Evolutionary conservation across 1,139 yeast genomes (phyloP), one percentile per base, ranked within the genome.

Genomic region (Meyerozyma guilliermondii): DNA sequence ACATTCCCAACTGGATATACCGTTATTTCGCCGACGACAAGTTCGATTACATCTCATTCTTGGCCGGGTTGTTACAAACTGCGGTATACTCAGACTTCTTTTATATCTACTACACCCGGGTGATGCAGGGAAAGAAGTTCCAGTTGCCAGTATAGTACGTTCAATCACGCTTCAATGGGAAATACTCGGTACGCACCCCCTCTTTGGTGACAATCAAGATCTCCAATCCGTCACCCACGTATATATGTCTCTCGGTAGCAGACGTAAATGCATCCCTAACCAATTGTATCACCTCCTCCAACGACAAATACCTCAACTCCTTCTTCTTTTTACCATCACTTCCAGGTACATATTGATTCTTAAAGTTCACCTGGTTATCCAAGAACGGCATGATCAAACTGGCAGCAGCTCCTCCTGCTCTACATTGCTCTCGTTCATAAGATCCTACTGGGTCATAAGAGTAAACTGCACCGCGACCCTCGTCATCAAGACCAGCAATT

Each of bases 361-460:
- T 89, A 67, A 87, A 87, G 63, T 87, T 86, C 50, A 94, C 98
- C 71, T 94, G 98, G 65, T 91, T 92, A 64, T 92, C 98, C 59
- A 92, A 78, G 63, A 92, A 92, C 5, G 98, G 98, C 94, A 89
- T 91, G 56, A 92, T 89, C 64, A 92, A 78, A 52, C 92, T 81
- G 2, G 97, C 94, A 28, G 98, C 98, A 7, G 97, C 94, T 38
- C 98, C 98, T 48, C 96, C 98, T 1, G 98, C 98, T 58, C 97
- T 80, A 67, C 97, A 88, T 61, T 89, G 96, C 63, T 91, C 97
- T 58, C 97, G 81, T 68, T 94, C 98, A 62, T 92, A 94, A 1
- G 96, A 87, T 5, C 98, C 98, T 45, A 92, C 96, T 1, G 98
- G 98, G 61, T 92, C 98, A 62, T 88, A 92, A 6, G 98, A 89